Conservation (phyloP, 495 filamentous ascomycete species). For the Penicillium argentinense region DNA sequence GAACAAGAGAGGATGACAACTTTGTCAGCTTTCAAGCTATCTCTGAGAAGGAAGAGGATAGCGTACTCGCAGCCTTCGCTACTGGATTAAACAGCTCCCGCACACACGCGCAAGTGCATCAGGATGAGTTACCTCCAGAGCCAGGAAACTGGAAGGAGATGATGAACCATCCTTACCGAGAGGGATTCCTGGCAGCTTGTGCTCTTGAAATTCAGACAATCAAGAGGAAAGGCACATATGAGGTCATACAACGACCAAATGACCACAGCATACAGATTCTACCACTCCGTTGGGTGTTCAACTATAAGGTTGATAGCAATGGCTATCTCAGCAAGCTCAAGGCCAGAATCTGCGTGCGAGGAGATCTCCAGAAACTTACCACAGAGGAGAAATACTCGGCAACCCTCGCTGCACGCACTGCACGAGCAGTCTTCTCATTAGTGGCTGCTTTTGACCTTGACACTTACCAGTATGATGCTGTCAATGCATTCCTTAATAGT, state of each 20-base stretch:
- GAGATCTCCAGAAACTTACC: conserved; percentile 8
- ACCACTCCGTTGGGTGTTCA: conserved; percentile 14
- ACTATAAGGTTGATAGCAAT: conserved; percentile 16
- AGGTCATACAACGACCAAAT: not conserved
- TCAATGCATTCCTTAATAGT: conserved; percentile 14
- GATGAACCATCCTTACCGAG: not conserved
- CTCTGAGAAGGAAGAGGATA: too few species aligned
- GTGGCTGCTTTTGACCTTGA: conserved; percentile 8
- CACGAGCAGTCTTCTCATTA: conserved; percentile 3
- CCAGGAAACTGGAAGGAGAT: too few species aligned
- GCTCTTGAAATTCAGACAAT: not conserved
- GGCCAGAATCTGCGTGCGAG: conserved; percentile 16
- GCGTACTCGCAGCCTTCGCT: too few species aligned
- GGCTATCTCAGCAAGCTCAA: too few species aligned
- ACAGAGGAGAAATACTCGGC: conserved; percentile 7
- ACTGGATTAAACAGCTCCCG: too few species aligned
- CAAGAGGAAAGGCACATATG: not conserved
- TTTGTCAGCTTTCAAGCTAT: too few species aligned
- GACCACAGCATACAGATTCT: conserved; percentile 8
- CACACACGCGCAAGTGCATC: too few species aligned
- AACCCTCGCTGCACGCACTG: conserved; percentile 9
- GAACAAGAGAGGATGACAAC: too few species aligned
- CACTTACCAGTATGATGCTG: conserved; percentile 1
- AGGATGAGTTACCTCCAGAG: too few species aligned
- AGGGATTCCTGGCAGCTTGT: too few species aligned